Evolutionary conservation across 1,284 basidiomycete genomes (phyloP).

Genomic region (Ganoderma lingzhi): DNA sequence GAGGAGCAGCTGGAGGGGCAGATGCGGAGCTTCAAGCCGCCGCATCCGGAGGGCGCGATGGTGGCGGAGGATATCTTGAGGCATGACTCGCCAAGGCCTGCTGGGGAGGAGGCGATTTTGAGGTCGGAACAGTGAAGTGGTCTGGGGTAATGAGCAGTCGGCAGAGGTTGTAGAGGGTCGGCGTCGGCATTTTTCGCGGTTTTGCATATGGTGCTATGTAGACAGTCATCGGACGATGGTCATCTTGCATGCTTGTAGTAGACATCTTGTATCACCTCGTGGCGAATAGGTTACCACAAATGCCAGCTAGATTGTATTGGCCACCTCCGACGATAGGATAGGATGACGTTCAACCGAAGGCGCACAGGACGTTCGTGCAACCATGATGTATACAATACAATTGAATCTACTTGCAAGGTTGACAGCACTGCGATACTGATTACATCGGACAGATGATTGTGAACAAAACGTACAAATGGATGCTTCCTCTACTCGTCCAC

Average conservation of each 20-base stretch:
- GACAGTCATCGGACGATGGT: not conserved
- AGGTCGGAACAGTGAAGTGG: conserved; percentile 33
- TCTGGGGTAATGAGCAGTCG: not conserved
- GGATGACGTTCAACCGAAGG: not conserved
- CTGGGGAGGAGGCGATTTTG: conserved; percentile 40
- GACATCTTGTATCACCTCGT: not conserved
- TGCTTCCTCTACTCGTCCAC: conserved; percentile 8
- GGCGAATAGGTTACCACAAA: not conserved
- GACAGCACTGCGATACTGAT: conserved; percentile 24
- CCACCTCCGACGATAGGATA: not conserved
- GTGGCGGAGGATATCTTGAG: conserved; percentile 53
- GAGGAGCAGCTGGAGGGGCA: conserved; percentile 82
- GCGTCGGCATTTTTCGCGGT: not conserved
- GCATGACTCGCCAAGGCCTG: conserved; percentile 37
- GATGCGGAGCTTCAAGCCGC: conserved; percentile 54
- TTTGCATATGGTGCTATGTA: conserved; percentile 2
- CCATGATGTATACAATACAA: conserved; percentile 26
- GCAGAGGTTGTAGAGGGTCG: not conserved
- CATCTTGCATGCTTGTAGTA: conserved; percentile 6
- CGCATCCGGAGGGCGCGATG: conserved; percentile 61
- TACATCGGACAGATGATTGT: conserved; percentile 21
- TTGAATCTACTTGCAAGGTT: conserved; percentile 26
- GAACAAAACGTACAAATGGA: conserved; percentile 27
- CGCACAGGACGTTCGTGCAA: not conserved
- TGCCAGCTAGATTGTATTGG: not conserved